Evolutionary conservation across 108 stramenopile species (phyloP).

Genomic region (Nannochloropsis granulata): DNA sequence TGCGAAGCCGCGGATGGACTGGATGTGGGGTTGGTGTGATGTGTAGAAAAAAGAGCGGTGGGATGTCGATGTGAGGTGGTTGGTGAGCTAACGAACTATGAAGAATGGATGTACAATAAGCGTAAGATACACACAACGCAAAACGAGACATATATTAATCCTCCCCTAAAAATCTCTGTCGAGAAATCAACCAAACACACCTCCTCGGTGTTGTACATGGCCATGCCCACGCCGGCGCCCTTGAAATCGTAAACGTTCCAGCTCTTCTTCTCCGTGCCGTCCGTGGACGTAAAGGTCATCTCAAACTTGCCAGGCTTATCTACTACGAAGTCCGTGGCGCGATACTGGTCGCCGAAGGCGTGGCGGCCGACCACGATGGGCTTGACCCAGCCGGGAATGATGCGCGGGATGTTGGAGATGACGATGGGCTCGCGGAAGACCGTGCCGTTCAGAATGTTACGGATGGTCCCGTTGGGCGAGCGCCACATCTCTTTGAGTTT

Average conservation of each 20-base stretch:
- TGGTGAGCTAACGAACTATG: too few relatives aligned
- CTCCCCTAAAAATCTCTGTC: too few relatives aligned
- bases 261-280: slow-evolving; percentile 14
- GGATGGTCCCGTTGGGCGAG: slow-evolving; percentile 35
- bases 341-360: slow-evolving; percentile 37
- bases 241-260: slow-evolving; percentile 31
- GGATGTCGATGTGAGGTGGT: background rate
- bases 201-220: slow-evolving; percentile 43
- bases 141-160: too few relatives aligned
- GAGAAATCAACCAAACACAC: background rate
- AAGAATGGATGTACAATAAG: too few relatives aligned
- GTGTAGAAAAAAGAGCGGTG: background rate
- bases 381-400: slow-evolving; percentile 40
- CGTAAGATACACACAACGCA: too few relatives aligned
- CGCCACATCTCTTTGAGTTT: slow-evolving; percentile 39
- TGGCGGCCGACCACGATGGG: slow-evolving; percentile 38
- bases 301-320: slow-evolving; percentile 28
- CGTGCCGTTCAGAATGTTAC: slow-evolving; percentile 37
- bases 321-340: slow-evolving; percentile 32
- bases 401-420: slow-evolving; percentile 39
- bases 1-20: slow-evolving; percentile 37
- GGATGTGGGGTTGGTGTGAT: background rate
- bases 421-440: slow-evolving; percentile 44
- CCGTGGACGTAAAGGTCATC: slow-evolving; percentile 33
- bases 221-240: slow-evolving; percentile 36